Evolutionary conservation across 768 basidiomycete species (phyloP).

Genomic region (Mrakia frigida): DNA sequence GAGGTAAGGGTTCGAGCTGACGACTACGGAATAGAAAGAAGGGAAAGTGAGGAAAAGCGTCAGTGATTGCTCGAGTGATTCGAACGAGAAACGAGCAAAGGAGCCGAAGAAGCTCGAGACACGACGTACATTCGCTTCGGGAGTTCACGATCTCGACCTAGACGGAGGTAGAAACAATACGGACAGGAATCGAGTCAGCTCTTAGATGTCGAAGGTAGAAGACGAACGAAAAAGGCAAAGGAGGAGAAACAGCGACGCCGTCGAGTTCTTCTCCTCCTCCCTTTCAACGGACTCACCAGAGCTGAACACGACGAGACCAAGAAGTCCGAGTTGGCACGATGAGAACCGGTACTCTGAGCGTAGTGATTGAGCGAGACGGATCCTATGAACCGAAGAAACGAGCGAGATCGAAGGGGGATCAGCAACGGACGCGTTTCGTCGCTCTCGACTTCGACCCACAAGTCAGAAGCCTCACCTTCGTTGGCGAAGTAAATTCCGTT

Average conservation of each 20-base stretch:
- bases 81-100: too few species aligned
- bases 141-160: slow-evolving; percentile 58
- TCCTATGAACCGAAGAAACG: too few species aligned
- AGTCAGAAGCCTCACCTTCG: slow-evolving; percentile 46
- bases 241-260: too few species aligned
- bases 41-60: neutral
- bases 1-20: slow-evolving; percentile 49
- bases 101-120: slow-evolving; percentile 29
- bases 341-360: slow-evolving; percentile 35
- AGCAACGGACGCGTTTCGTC: too few species aligned
- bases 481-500: slow-evolving; percentile 67
- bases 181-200: too few species aligned
- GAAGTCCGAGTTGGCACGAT: slow-evolving; percentile 52
- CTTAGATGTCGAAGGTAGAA: too few species aligned
- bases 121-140: slow-evolving; percentile 54
- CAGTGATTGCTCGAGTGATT: neutral
- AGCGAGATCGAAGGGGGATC: too few species aligned
- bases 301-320: slow-evolving; percentile 54
- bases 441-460: too few species aligned
- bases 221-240: too few species aligned
- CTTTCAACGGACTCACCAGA: slow-evolving; percentile 43
- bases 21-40: neutral
- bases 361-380: neutral
- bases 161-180: too few species aligned
- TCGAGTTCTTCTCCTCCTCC: too few species aligned